Evolutionary conservation across 192 early-diverging fungal species (phyloP).

Genomic region (Backusella morwellensis): DNA sequence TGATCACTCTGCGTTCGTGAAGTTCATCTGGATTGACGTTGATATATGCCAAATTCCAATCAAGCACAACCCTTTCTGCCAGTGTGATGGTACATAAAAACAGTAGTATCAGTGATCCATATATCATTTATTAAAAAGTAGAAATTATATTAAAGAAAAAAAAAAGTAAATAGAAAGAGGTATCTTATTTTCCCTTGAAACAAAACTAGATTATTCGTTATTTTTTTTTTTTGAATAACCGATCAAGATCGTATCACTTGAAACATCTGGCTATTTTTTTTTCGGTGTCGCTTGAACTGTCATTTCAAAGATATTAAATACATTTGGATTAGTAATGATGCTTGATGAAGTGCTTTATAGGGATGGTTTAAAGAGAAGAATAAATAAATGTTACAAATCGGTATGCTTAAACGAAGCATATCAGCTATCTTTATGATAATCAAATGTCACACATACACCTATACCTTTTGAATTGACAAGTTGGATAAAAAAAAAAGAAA

Average conservation of each 20-base stretch:
- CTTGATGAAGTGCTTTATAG: no score
- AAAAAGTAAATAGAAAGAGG: background rate
- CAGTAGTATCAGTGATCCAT: background rate
- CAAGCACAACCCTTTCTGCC: constrained; percentile 56
- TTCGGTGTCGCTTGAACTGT: background rate
- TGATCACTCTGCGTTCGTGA: constrained; percentile 56
- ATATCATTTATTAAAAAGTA: background rate
- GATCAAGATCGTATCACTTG: background rate
- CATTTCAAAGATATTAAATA: no score
- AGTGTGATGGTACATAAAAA: background rate
- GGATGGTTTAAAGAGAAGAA: no score
- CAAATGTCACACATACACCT: no score
- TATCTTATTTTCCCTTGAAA: background rate
- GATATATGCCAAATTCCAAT: constrained; percentile 69
- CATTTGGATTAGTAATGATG: no score
- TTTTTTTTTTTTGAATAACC: background rate
- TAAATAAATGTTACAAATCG: no score
- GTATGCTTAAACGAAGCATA: no score
- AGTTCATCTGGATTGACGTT: constrained; percentile 65
- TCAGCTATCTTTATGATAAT: no score
- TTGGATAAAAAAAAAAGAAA: no score
- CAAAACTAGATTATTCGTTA: background rate
- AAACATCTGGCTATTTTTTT: background rate
- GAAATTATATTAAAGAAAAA: background rate
- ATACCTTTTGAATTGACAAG: no score